Percentiles rank a stretch among this genome's conserved stretches.
phyloP scores from a whole-genome alignment of 169 alveolate species.

The Plasmodium blacklocki region DNA sequence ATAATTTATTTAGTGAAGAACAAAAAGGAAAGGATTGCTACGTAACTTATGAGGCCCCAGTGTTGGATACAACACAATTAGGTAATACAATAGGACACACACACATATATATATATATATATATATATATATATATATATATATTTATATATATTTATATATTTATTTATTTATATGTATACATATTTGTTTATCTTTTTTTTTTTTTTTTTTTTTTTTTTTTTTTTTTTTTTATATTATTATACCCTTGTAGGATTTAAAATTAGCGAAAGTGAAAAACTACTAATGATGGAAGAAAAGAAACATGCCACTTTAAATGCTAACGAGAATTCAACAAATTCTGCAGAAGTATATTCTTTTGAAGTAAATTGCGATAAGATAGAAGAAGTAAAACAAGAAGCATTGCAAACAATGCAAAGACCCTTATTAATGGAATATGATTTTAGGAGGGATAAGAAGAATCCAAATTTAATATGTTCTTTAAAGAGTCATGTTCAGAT shows the following conservation, averaged over 20 bases:
- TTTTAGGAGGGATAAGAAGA: conserved; percentile 92
- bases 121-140: background rate
- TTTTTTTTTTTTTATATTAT: conserved; percentile 39
- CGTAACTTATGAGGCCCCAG: conserved; percentile 77
- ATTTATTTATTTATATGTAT: conserved; percentile 20
- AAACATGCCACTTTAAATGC: conserved; percentile 39
- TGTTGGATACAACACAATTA: conserved; percentile 80
- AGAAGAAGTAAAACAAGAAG: conserved; percentile 92
- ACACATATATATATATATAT: background rate
- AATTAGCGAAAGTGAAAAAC: conserved; percentile 75
- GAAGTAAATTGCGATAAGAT: conserved; percentile 91
- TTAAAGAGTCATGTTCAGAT: conserved; percentile 94
- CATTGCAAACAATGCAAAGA: conserved; percentile 90
- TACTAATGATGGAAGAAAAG: conserved; percentile 36
- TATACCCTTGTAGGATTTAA: conserved; percentile 38
- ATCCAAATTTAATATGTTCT: conserved; percentile 91
- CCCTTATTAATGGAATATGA: conserved; percentile 98
- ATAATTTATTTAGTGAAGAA: conserved; percentile 2
- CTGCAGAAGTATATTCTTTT: conserved; percentile 87
- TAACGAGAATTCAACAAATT: conserved; percentile 24
- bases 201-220: background rate
- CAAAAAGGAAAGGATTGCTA: conserved; percentile 64
- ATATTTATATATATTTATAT: background rate
- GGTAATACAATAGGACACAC: conserved; percentile 41
- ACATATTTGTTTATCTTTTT: conserved; percentile 1